Conservation (phyloP, 78 protist species). For the Anaeramoeba flamelloides region DNA sequence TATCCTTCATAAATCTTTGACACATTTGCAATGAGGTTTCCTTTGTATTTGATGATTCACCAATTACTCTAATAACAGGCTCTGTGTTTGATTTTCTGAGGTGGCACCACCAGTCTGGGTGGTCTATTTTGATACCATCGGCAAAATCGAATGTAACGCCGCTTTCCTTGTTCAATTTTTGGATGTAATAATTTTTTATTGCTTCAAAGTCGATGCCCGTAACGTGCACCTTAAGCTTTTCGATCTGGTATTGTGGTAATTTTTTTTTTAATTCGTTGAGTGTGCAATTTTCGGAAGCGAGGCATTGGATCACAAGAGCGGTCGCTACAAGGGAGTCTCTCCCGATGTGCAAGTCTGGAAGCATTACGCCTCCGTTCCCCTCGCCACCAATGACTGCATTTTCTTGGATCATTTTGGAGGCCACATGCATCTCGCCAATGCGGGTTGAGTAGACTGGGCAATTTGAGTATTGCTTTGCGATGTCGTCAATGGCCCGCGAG, state of each 20-base stretch:
- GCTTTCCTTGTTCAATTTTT: neutral
- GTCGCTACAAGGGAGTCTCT: slow-evolving; percentile 18
- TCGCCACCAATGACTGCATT: slow-evolving; percentile 29
- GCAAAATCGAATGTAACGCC: neutral
- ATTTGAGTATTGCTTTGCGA: slow-evolving; percentile 7
- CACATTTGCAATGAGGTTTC: neutral
- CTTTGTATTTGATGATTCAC: slow-evolving; percentile 12
- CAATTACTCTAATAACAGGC: slow-evolving; percentile 27
- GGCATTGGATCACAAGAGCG: neutral
- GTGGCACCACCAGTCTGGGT: slow-evolving; percentile 24
- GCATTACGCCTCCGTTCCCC: slow-evolving; percentile 41
- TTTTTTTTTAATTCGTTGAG: neutral
- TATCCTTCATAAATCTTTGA: neutral
- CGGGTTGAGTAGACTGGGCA: neutral
- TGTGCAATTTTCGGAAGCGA: neutral
- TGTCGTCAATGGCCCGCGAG: slow-evolving; percentile 6
- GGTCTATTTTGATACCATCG: slow-evolving; percentile 14
- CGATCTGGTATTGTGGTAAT: neutral
- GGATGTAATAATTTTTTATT: neutral
- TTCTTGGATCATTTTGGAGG: slow-evolving; percentile 6
- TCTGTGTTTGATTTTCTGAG: slow-evolving; percentile 26
- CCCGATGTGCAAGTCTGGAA: slow-evolving; percentile 31
- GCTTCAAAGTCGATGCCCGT: neutral
- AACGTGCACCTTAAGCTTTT: neutral
- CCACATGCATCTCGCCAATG: slow-evolving; percentile 33